Percentiles rank a stretch among this genome's conserved stretches.
Conservation (phyloP, 1,284 basidiomycete species). For the Irpex sp. region DNA sequence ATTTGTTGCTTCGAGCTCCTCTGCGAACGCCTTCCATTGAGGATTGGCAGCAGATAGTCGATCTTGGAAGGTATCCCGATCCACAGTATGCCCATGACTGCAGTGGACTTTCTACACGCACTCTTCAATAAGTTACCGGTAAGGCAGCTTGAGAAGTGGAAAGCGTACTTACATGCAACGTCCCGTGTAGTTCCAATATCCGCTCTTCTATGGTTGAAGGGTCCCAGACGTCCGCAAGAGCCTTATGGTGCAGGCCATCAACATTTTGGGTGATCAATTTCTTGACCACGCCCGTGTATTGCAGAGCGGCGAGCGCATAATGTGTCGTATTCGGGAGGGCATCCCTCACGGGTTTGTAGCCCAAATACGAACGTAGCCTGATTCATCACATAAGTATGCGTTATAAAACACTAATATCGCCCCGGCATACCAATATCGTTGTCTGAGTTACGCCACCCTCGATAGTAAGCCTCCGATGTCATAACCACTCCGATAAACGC, state of each 20-base stretch:
- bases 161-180: conserved; percentile 57
- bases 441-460: conserved; percentile 34
- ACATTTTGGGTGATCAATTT: conserved; percentile 90
- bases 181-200: conserved; percentile 88
- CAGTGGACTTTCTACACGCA: conserved; percentile 67
- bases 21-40: conserved; percentile 69
- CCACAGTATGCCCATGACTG: conserved; percentile 60
- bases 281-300: conserved; percentile 60
- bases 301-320: conserved; percentile 79
- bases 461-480: no score
- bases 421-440: conserved; percentile 63
- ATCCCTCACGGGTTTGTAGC: conserved; percentile 78
- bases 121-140: conserved; percentile 5
- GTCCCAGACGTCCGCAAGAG: conserved; percentile 40
- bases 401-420: not conserved
- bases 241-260: conserved; percentile 86
- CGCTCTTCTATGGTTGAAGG: conserved; percentile 34
- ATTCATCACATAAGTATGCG: not conserved
- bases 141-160: not conserved
- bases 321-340: conserved; percentile 86
- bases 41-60: conserved; percentile 74
- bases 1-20: conserved; percentile 64
- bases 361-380: conserved; percentile 83
- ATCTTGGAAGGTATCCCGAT: conserved; percentile 73
- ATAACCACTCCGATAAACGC: conserved; percentile 14